Base-by-base conservation (phyloP, 805 yeast genomes). In the Wickerhamomyces queroliae region DNA sequence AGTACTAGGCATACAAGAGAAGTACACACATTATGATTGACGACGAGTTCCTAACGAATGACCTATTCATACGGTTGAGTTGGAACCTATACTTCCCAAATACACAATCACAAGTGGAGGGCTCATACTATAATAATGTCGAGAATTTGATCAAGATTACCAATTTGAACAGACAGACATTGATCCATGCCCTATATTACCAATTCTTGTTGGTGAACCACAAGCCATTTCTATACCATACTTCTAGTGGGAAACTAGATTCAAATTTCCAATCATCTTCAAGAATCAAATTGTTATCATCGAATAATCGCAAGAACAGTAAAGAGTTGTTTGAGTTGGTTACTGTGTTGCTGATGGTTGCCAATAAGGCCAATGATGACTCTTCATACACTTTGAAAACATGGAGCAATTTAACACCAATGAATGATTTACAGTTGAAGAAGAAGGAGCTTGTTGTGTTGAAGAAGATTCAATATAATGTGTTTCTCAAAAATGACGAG, bases 341-440 rank as follows among this genome's bases (percentile, higher is more conserved):
- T 71, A 76, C 42, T 41, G 51, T 49, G 9, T 43, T 58, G 15
- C 40, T 58, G 41, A 56, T 58, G 57, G 35, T 49, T 66, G 53
- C 59, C 56, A 72, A 73, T 52, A 73, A 73, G 52, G 56, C 68
- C 18, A 62, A 56, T 42, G 74, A 73, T 49, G 79, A 73, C 46
- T 74, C 69, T 37, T 65, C 70, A 31, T 73, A 70, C 44, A 70
- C 77, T 2, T 58, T 70, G 47, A 71, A 71, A 45, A 73, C 78
- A 7, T 73, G 79, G 79, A 56, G 53, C 16, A 52, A 49, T 39
- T 35, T 59, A 9, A 53, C 63, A 5, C 42, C 48, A 3, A 33
- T 55, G 13, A 35, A 43, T 1, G 36, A 42, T 2, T 23, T 45
- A 2, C 12, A 20, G n/a, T 30, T 55, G 7, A 52, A 47, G 19